Conservation (phyloP, 2,329 filamentous ascomycete genomes). For the Trichoderma sp. region DNA sequence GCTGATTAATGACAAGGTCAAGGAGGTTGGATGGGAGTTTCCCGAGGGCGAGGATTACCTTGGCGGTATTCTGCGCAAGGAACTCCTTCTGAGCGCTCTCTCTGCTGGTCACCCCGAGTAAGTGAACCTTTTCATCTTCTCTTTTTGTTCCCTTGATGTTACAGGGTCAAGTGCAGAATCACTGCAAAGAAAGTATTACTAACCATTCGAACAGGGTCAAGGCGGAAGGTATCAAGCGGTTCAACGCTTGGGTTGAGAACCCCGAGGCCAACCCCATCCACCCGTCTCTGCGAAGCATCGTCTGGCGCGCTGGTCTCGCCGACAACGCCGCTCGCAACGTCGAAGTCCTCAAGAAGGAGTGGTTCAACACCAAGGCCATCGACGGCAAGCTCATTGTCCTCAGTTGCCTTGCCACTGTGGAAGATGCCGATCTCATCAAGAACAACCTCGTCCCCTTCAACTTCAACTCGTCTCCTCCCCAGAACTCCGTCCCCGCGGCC, state of each 20-base stretch:
- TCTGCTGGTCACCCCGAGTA: slow-evolving; percentile 75
- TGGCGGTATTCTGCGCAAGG: slow-evolving; percentile 77
- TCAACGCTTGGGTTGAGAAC: slow-evolving; percentile 76
- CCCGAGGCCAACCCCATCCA: slow-evolving; percentile 71
- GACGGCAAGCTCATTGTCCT: slow-evolving; percentile 91
- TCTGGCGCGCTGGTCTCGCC: slow-evolving; percentile 79
- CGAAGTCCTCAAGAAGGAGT: slow-evolving; percentile 81
- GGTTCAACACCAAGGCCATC: slow-evolving; percentile 77
- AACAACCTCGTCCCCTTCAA: slow-evolving; percentile 74
- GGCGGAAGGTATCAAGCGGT: slow-evolving; percentile 75
- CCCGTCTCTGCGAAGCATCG: slow-evolving; percentile 76
- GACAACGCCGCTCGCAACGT: slow-evolving; percentile 70
- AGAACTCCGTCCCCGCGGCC: slow-evolving; percentile 74
- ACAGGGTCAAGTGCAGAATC: neutral
- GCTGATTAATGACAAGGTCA: slow-evolving; percentile 73
- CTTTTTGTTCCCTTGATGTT: neutral
- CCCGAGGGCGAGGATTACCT: slow-evolving; percentile 79
- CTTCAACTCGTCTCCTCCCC: slow-evolving; percentile 65
- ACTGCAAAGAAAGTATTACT: neutral
- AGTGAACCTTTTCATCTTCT: slow-evolving; percentile 38
- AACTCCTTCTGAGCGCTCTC: slow-evolving; percentile 76
- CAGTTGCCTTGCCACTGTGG: slow-evolving; percentile 72
- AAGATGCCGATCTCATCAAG: slow-evolving; percentile 68
- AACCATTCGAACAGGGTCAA: slow-evolving; percentile 55
- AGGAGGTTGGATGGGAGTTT: slow-evolving; percentile 85